Conservation (phyloP, 495 filamentous ascomycete species). For the Copromyces sp. region DNA sequence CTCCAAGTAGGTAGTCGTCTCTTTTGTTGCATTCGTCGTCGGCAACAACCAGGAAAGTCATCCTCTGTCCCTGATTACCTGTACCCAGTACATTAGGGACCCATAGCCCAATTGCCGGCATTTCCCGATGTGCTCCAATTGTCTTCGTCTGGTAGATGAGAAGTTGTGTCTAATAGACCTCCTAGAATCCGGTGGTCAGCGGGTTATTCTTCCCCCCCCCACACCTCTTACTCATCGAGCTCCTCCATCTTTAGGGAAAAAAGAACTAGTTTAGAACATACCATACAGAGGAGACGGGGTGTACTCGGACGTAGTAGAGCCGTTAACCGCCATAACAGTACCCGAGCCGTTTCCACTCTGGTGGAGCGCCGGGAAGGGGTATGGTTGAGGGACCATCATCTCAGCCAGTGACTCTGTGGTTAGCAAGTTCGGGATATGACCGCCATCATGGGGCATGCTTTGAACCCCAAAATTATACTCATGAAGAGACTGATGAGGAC, state of each 20-base stretch:
- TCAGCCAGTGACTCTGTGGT: too few relatives aligned
- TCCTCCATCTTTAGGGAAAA: neutral
- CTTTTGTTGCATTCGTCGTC: too few relatives aligned
- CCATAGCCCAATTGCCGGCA: neutral
- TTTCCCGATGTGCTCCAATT: neutral
- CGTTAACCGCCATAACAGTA: neutral
- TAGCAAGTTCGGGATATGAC: too few relatives aligned
- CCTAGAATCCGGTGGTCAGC: neutral
- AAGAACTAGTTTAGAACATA: neutral
- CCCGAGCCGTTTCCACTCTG: neutral
- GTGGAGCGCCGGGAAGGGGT: too few relatives aligned
- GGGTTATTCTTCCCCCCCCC: neutral
- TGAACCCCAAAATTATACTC: too few relatives aligned
- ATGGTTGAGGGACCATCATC: too few relatives aligned
- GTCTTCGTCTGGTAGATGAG: neutral
- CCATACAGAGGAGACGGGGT: neutral
- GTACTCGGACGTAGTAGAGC: neutral
- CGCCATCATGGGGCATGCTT: too few relatives aligned
- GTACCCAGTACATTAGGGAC: too few relatives aligned
- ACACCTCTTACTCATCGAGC: neutral
- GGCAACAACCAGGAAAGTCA: neutral
- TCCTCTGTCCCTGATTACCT: neutral
- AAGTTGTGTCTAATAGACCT: too few relatives aligned
- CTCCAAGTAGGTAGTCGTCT: too few relatives aligned
- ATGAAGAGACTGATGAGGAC: too few relatives aligned